Base-by-base conservation (phyloP, 2,329 filamentous ascomycete genomes). In the Colletotrichum sp. region DNA sequence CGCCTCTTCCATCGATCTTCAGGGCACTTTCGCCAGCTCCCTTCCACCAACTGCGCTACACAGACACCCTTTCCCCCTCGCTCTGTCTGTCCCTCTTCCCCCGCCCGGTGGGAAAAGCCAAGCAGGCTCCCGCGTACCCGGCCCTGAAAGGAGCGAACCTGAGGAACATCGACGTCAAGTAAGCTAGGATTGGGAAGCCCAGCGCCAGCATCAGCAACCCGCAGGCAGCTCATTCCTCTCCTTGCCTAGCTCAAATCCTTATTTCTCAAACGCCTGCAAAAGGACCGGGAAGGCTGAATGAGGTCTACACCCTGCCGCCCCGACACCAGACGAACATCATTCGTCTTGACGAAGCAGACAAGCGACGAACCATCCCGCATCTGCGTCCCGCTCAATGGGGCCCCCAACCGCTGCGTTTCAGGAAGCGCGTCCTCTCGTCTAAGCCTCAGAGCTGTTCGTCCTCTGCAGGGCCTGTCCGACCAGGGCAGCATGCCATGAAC, bases 341-440 rank as follows among this genome's bases (percentile, higher is more conserved):
- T 36, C 25, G 9, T 27, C 22, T 28, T 43, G 69, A 25, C 52
- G 52, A 32, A 34, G 34, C n/a, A 28, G 25, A 73, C 62, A 73
- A 72, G 62, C 68, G 68, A 62, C 28, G 36, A 66, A 71, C 61
- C 55, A 36, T 39, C 13, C 58, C 58, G 30, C 28, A 60, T 32
- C 34, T 27, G 43, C 36, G 8, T 39, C n/a, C 36, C 27, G 60
- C 39, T 30, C 30, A 36, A 55, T 43, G 43, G 70, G 43, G 70
- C 64, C 70, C 62, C 64, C 73, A 73, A 65, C n/a, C 70, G 73
- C 73, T 58, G 73, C 70, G 73, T 75, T 73, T 75, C 73, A 65
- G 69, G 43, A 75, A 73, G 70, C 73, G 73, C 73, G 73, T 75
- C 64, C 28, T 43, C n/a, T 58, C 56, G 55, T 52, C 56, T 65